A percentile compares a stretch with the other conserved stretches of the same genome.
Conservation (phyloP, 257 asterid genomes). For the Euphrasia confusa region DNA sequence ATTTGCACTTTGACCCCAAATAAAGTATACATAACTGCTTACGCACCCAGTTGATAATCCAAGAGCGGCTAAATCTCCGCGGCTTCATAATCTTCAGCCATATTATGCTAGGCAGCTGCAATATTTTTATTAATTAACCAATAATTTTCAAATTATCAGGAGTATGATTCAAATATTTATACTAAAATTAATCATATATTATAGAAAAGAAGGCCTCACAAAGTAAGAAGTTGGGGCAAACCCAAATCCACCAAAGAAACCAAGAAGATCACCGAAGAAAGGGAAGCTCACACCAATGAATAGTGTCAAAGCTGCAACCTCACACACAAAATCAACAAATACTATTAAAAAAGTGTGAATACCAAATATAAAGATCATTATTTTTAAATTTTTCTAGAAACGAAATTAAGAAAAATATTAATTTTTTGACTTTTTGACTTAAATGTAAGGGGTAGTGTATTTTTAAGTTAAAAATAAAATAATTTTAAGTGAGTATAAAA, state of each 20-base stretch:
- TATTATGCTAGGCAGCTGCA: constrained; percentile 83
- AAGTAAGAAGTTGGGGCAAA: constrained; percentile 91
- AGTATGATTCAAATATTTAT: no score
- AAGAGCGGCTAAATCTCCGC: constrained; percentile 57
- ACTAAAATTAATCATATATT: no score
- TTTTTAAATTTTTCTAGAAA: no score
- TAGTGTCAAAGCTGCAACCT: constrained; percentile 69
- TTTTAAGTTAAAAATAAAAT: neutral
- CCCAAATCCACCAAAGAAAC: constrained; percentile 95
- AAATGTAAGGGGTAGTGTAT: neutral
- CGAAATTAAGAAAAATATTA: no score
- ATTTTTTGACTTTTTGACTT: no score
- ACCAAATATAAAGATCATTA: no score
- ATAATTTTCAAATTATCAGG: no score
- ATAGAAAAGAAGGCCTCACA: constrained; percentile 44
- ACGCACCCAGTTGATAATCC: constrained; percentile 78
- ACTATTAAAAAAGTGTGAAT: no score
- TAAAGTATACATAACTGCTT: no score
- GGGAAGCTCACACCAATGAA: constrained; percentile 83
- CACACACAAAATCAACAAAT: neutral
- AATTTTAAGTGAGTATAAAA: neutral
- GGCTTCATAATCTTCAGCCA: constrained; percentile 82
- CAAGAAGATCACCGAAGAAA: constrained; percentile 92
- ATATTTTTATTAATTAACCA: neutral
- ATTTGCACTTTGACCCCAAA: no score